Percentiles rank a stretch among this genome's conserved stretches.
Evolutionary conservation across 768 basidiomycete genomes (phyloP).

Genomic region (Astraeus odoratus): DNA sequence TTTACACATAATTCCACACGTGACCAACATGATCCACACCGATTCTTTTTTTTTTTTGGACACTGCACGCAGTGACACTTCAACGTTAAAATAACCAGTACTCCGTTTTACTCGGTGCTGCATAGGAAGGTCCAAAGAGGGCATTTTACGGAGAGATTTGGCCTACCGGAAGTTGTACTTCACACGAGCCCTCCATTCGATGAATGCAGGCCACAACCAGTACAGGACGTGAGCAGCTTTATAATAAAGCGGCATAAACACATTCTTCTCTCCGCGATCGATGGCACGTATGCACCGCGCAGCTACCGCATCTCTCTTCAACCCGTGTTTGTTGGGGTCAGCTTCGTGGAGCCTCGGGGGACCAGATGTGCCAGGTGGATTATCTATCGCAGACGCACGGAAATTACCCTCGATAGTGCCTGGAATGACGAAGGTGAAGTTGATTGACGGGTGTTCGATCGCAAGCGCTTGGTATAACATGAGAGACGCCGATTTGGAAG

Average conservation of each 20-base stretch:
- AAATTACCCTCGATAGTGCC: conserved; percentile 72
- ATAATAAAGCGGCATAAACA: conserved; percentile 51
- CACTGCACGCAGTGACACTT: not conserved
- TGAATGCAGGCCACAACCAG: conserved; percentile 53
- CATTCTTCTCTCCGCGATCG: conserved; percentile 47
- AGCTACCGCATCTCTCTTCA: conserved; percentile 58
- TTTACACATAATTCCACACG: not conserved
- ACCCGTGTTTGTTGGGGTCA: conserved; percentile 50
- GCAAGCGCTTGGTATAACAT: conserved; percentile 72
- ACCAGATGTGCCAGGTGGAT: conserved; percentile 26
- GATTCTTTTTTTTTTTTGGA: not conserved
- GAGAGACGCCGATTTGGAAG: conserved; percentile 77
- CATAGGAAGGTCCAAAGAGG: not conserved
- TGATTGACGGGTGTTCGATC: conserved; percentile 69
- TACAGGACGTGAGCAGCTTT: conserved; percentile 48
- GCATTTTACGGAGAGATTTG: not conserved
- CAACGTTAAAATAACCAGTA: not conserved
- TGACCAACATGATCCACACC: not conserved
- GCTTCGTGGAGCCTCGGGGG: conserved; percentile 29
- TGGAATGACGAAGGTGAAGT: conserved; percentile 58
- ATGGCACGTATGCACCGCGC: conserved; percentile 51
- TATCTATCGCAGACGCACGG: conserved; percentile 73
- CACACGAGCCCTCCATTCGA: conserved; percentile 50
- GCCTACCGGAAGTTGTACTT: conserved; percentile 57
- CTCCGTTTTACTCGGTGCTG: conserved; percentile 1